Conservation (phyloP, 306 rosid genomes). For the Citrullus colocynthis region DNA sequence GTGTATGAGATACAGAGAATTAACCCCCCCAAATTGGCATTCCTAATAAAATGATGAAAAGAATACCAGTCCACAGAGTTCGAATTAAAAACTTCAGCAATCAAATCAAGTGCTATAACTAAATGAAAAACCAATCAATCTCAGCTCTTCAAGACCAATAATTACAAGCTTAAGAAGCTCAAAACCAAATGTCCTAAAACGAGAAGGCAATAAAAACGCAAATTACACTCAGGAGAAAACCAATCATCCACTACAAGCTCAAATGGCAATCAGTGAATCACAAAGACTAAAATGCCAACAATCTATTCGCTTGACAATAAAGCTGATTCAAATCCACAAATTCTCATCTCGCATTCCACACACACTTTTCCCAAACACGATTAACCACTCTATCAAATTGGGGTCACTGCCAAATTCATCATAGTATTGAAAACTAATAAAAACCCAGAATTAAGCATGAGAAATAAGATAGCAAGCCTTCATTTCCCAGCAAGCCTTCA, state of each 20-base stretch:
- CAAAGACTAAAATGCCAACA: constrained; percentile 3
- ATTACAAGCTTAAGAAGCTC: not conserved
- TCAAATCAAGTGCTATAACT: not conserved
- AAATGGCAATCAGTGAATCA: not conserved
- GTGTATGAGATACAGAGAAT: not conserved
- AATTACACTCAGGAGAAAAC: not conserved
- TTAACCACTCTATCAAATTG: not conserved
- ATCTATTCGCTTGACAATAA: not conserved
- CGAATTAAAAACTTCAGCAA: not conserved
- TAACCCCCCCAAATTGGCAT: not conserved
- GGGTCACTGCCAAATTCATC: not conserved
- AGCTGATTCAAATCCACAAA: constrained; percentile 1
- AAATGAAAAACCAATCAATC: not conserved
- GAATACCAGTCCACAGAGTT: not conserved
- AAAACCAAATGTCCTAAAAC: not conserved
- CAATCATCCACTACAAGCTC: not conserved
- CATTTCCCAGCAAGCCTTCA: not conserved
- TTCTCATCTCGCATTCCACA: not conserved
- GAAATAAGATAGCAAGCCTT: not conserved
- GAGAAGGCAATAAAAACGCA: not conserved
- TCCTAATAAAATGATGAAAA: not conserved
- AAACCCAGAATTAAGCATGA: not conserved
- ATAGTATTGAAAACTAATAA: not conserved
- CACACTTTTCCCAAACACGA: not conserved
- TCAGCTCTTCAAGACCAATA: not conserved